Percentiles rank a stretch among this genome's conserved stretches.
phyloP scores from a whole-genome alignment of 2,329 filamentous ascomycete genomes.

The Fusarium pseudonygamai region DNA sequence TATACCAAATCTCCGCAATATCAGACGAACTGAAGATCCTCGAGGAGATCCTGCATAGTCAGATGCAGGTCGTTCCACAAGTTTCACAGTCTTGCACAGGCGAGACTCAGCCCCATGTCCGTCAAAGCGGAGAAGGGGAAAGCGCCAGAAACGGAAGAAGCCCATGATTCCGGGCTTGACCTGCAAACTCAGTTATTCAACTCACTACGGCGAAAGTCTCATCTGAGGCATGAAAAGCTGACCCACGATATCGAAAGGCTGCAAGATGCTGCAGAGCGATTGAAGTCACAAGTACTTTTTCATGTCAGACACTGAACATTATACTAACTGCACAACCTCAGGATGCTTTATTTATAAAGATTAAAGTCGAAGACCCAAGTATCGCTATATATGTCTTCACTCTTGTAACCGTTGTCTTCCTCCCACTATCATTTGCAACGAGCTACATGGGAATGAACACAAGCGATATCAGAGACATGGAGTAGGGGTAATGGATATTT shows the following conservation, averaged over 20 bases:
- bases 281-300: neutral
- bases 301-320: accelerated
- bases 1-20: neutral
- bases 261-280: neutral
- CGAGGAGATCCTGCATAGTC: neutral
- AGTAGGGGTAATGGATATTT: neutral
- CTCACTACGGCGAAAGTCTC: neutral
- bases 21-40: neutral
- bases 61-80: neutral
- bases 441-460: neutral
- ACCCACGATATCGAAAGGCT: neutral
- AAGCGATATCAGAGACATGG: neutral
- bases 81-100: neutral
- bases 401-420: neutral
- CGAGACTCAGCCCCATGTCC: neutral
- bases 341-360: neutral
- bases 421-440: neutral
- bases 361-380: neutral
- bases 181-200: neutral
- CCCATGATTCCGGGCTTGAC: accelerated
- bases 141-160: neutral
- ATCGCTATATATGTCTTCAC: neutral
- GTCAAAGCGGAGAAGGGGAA: neutral
- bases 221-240: neutral
- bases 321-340: neutral